Evolutionary conservation across 805 yeast genomes (phyloP), one percentile per base, ranked within the genome.

Genomic region (Alloascoidea africana): DNA sequence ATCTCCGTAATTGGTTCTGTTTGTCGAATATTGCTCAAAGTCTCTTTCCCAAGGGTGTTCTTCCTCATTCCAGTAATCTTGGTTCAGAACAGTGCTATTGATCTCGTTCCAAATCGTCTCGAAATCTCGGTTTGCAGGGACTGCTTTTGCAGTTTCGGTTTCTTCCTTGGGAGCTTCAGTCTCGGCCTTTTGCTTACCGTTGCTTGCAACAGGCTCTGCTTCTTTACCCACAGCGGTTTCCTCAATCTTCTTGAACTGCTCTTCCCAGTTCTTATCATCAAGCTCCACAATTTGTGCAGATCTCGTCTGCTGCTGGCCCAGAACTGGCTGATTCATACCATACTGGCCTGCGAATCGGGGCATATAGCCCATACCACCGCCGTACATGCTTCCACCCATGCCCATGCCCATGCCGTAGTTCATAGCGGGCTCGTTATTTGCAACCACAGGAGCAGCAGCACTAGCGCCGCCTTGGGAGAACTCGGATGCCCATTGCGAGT

Each of bases 1-100:
- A 43, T 80, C 79, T 14, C 87, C 89, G 51, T 77, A 76, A 48
- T 78, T 73, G 14, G 82, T 71, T 44, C 91, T 63, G 4, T 77
- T 69, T 38, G 74, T 65, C 2, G 86, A 83, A 52, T 73, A 83
- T 39, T 69, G 72, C 39, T 79, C 81, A 52, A 80, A 83, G 54
- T 83, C 93, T 43, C 68, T 66, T 53, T 81, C 87, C 93, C 91
- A 83, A 4, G 69, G 73, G 32, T 66, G 73, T 8, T 23, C 13
- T 44, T 65, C 66, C 41, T 62, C 65, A 34, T 53, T 55, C 38
- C 64, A 60, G 38, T 68, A 66, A 33, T 67, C 69, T 19, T 60
- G 49, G 23, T 49, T 46, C 11, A 43, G 34, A 14, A 45, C 43
- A 39, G 45, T 42, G 46, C 47, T 45, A 16, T 50, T 56, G 41